Evolutionary conservation across 345 rosid species (phyloP).

Genomic region (Lagerstroemia speciosa): DNA sequence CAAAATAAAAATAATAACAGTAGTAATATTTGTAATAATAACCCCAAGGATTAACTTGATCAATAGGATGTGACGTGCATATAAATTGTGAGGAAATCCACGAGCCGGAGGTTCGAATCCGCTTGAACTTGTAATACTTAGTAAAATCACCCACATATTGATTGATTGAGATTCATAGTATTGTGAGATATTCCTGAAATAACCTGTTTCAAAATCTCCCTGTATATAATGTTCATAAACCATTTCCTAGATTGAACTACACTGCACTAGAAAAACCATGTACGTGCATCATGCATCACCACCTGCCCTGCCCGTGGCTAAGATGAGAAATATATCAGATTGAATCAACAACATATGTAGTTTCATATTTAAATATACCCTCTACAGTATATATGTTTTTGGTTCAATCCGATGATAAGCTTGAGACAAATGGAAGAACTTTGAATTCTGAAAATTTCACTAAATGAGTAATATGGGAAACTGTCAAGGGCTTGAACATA

Average conservation of each 20-base stretch:
- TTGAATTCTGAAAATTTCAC: background rate
- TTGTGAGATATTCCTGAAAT: too few species aligned
- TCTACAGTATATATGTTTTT: background rate
- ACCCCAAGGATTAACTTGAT: too few species aligned
- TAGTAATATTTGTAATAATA: too few species aligned
- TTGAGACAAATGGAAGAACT: background rate
- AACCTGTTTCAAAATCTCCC: background rate
- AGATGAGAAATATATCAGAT: background rate
- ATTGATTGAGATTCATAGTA: too few species aligned
- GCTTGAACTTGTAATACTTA: too few species aligned
- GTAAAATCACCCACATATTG: too few species aligned
- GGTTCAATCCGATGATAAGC: background rate
- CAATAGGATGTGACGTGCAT: too few species aligned
- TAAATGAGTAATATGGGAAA: background rate
- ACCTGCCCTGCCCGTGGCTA: background rate
- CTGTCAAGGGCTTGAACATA: background rate
- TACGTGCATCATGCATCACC: background rate
- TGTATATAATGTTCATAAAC: conserved; percentile 4
- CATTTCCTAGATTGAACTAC: background rate
- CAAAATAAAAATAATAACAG: too few species aligned
- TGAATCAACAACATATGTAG: background rate
- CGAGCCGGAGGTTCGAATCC: too few species aligned
- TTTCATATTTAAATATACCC: background rate
- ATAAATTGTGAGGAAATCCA: too few species aligned
- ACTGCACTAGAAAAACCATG: background rate